phyloP scores from a whole-genome alignment of 2,329 filamentous ascomycete genomes.

The Apiospora hydei region DNA sequence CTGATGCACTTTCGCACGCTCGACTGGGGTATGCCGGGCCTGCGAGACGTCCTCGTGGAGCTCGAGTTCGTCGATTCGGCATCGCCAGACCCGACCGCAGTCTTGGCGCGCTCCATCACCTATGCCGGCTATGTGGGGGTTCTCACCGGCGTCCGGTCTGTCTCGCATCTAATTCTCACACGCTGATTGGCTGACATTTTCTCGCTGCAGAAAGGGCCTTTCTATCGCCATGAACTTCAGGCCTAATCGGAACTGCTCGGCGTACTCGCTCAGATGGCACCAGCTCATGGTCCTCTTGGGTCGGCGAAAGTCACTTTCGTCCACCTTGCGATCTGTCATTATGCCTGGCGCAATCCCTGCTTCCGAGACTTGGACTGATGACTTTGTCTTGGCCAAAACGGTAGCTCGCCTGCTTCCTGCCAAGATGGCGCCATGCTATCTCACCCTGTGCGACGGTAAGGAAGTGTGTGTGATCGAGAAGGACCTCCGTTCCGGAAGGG shows the following conservation, averaged over 20 bases:
- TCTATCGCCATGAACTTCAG: slow-evolving; percentile 60
- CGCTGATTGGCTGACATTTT: slow-evolving; percentile 19
- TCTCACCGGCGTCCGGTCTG: slow-evolving; percentile 56
- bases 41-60: slow-evolving; percentile 58
- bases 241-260: slow-evolving; percentile 52
- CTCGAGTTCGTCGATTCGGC: slow-evolving; percentile 54
- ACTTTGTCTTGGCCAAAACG: not conserved
- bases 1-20: slow-evolving; percentile 64
- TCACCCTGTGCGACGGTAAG: slow-evolving; percentile 60
- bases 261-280: slow-evolving; percentile 52
- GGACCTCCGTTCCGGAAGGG: slow-evolving; percentile 54
- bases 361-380: not conserved
- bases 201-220: slow-evolving; percentile 43
- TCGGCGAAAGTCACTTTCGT: slow-evolving; percentile 59
- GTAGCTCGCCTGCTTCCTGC: slow-evolving; percentile 25
- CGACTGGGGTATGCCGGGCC: slow-evolving; percentile 61
- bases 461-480: slow-evolving; percentile 62
- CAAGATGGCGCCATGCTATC: slow-evolving; percentile 58
- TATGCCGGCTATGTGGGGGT: slow-evolving; percentile 61
- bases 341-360: slow-evolving; percentile 22
- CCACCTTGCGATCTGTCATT: slow-evolving; percentile 51
- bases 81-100: slow-evolving; percentile 37
- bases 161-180: not conserved
- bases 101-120: slow-evolving; percentile 55
- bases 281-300: slow-evolving; percentile 62